These are phyloP conservation scores for Suillus sp. DNA, from an alignment of 768 basidiomycete species.

Conservation along the genomic window DNA sequence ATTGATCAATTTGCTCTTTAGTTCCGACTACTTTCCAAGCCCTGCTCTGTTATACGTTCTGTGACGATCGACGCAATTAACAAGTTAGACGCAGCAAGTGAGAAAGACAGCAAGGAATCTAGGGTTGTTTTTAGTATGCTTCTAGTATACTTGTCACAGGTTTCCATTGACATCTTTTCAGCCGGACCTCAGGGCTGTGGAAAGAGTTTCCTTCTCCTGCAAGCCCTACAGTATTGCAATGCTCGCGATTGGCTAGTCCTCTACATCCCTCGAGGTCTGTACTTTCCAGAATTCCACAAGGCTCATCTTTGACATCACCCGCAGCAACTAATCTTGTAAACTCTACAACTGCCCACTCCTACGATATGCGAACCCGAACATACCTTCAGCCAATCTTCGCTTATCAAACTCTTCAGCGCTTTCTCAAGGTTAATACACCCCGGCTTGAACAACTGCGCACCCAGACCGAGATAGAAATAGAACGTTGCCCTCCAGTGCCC, in stretches of 20 bases:
- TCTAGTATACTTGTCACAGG: not conserved
- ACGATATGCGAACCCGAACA: constrained; percentile 74
- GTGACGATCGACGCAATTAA: constrained; percentile 60
- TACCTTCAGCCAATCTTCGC: constrained; percentile 74
- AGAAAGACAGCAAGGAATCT: constrained; percentile 49
- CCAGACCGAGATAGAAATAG: constrained; percentile 44
- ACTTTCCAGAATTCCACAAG: not conserved
- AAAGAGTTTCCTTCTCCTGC: constrained; percentile 78
- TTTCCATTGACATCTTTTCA: constrained; percentile 31
- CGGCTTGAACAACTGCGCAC: constrained; percentile 46
- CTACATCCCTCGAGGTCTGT: constrained; percentile 78
- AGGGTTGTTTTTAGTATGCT: constrained; percentile 68
- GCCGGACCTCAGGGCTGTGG: constrained; percentile 77
- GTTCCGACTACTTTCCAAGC: constrained; percentile 70
- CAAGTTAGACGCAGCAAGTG: constrained; percentile 52
- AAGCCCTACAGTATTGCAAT: constrained; percentile 70
- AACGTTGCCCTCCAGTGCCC: constrained; percentile 47
- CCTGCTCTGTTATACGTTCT: constrained; percentile 72
- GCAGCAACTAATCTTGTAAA: constrained; percentile 65
- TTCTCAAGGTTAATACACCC: constrained; percentile 58
- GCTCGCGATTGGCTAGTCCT: constrained; percentile 77
- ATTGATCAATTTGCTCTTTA: constrained; percentile 28
- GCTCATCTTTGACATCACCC: not conserved
- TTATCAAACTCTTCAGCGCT: constrained; percentile 61
- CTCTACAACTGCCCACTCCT: constrained; percentile 70